Percentiles rank a stretch among this genome's conserved stretches.
These are phyloP conservation scores for Phyllosticta citrichinensis DNA, from an alignment of 2,329 filamentous ascomycete genomes.

Conservation along the genomic window DNA sequence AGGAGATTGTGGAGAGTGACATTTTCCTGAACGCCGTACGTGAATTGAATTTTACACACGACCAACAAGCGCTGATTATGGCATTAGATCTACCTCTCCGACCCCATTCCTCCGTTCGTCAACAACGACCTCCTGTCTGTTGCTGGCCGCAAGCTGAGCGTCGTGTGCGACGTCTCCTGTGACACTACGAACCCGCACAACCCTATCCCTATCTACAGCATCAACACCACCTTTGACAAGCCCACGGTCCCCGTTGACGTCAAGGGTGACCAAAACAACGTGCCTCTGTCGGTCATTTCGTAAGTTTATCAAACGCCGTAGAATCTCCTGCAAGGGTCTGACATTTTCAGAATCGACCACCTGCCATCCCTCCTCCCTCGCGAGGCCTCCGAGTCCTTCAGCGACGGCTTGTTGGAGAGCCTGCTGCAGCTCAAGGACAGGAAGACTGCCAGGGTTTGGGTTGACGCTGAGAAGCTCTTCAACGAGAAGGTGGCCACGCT, in stretches of 20 bases:
- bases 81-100: constrained; percentile 64
- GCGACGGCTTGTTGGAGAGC: constrained; percentile 64
- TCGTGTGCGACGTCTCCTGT: constrained; percentile 46
- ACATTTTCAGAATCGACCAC: constrained; percentile 23
- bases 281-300: constrained; percentile 65
- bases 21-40: constrained; percentile 35
- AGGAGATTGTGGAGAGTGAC: constrained; percentile 59
- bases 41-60: background rate
- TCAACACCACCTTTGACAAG: constrained; percentile 77
- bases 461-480: constrained; percentile 74
- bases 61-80: constrained; percentile 4
- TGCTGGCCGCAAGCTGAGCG: constrained; percentile 61
- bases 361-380: constrained; percentile 59
- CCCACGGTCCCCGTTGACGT: constrained; percentile 71
- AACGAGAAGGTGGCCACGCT: constrained; percentile 67
- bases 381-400: constrained; percentile 81
- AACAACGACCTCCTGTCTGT: constrained; percentile 57
- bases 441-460: constrained; percentile 66
- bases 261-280: constrained; percentile 37
- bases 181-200: constrained; percentile 66
- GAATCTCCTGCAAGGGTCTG: background rate
- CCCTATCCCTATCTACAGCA: constrained; percentile 69
- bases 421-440: constrained; percentile 70
- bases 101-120: constrained; percentile 73
- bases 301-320: constrained; percentile 8